Evolutionary conservation across 495 filamentous ascomycete species (phyloP), one percentile per base, ranked within the genome.

Genomic region (Daldinia concentrica): DNA sequence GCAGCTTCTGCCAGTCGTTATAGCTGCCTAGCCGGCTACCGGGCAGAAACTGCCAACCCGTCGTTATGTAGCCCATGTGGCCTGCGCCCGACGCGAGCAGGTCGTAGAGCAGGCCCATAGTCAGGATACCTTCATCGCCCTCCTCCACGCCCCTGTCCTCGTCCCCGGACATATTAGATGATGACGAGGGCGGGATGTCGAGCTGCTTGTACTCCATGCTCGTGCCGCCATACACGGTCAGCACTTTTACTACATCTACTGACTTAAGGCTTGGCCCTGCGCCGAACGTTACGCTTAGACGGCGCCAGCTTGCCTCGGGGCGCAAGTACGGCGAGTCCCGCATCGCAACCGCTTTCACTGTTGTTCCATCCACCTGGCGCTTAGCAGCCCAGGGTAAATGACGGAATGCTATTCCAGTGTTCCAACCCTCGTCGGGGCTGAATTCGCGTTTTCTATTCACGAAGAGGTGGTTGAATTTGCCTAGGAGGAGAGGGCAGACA

Each of bases 101-200:
- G 24, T 64, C 61, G 61, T 70, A 70, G 1, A 70, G 36, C 17
- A 64, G 15, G 34, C 67, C 67, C 55, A 70, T 64, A 11, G 67
- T 70, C 3, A 70, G 37, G 11, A 59, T 36, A 0, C 61, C 67
- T 1, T 43, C 41, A 3, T n/a, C 27, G 2, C 12, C 57, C 26
- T 12, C 30, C 27, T n/a, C 41, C 30, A 26, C 17, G 7, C 29
- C 17, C n/a, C 22, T 3, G n/a, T 48, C n/a, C 4, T 3, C 41
- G 3, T 22, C 5, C n/a, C 34, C 34, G 6, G 17, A 17, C 17
- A 41, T 4, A 17, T 12, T 19, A 6, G 24, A 24, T 5, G 19
- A 24, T 5, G 19, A 27, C 9, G 15, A 2, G 12, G 45, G 6
- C 26, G 41, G 54, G 15, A 69, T 64, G 15, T 64, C 56, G 4